Evolutionary conservation across 2,329 filamentous ascomycete genomes (phyloP).

Genomic region (Xylaria sp.): DNA sequence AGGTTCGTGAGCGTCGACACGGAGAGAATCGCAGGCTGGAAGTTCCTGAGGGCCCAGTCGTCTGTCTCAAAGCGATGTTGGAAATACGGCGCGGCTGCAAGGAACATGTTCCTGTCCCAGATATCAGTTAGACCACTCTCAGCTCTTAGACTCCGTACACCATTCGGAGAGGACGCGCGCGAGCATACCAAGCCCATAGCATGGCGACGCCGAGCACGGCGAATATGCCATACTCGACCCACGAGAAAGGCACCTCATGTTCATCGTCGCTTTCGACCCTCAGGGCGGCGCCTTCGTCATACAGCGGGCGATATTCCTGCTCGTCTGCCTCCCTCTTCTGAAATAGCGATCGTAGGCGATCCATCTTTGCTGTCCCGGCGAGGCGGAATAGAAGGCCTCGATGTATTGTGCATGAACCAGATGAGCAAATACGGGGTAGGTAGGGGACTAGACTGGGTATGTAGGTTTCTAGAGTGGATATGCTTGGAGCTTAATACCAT

Average conservation of each 20-base stretch:
- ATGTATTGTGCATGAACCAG: slow-evolving; percentile 23
- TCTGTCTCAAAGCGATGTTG: slow-evolving; percentile 79
- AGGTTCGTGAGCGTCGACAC: slow-evolving; percentile 89
- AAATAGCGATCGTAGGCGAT: slow-evolving; percentile 55
- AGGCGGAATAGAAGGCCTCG: slow-evolving; percentile 8
- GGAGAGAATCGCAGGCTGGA: slow-evolving; percentile 89
- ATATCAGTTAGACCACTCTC: slow-evolving; percentile 26
- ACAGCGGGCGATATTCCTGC: slow-evolving; percentile 52
- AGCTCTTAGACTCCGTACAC: slow-evolving; percentile 1
- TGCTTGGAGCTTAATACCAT: slow-evolving; percentile 14
- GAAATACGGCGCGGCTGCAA: slow-evolving; percentile 95
- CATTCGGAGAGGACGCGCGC: slow-evolving; percentile 25
- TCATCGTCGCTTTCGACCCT: slow-evolving; percentile 43
- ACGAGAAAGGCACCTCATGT: slow-evolving; percentile 74
- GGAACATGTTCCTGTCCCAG: slow-evolving; percentile 88
- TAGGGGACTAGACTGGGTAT: not conserved
- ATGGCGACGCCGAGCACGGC: slow-evolving; percentile 87
- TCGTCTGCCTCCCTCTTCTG: slow-evolving; percentile 46
- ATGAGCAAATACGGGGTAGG: not conserved
- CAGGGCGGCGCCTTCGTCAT: slow-evolving; percentile 43
- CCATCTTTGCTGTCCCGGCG: slow-evolving; percentile 47
- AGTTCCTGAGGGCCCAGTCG: slow-evolving; percentile 79
- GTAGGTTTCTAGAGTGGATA: not conserved
- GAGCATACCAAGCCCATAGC: slow-evolving; percentile 93
- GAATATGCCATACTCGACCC: slow-evolving; percentile 88